Percentiles rank a stretch among this genome's conserved stretches.
Evolutionary conservation across 1,284 basidiomycete species (phyloP).

Genomic region (Austropuccinia psidii): DNA sequence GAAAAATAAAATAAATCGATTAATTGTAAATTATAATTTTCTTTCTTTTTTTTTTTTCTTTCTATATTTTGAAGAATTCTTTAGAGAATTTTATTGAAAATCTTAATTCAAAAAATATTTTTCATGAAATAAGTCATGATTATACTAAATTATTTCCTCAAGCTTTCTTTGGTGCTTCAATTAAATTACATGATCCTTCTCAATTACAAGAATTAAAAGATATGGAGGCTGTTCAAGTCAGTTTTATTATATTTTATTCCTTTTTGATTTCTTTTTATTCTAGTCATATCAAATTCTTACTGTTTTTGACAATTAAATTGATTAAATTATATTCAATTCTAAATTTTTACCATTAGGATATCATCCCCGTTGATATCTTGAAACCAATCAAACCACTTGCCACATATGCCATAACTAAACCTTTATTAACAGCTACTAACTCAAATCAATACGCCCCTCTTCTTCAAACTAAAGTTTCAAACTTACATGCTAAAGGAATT

Average conservation of each 20-base stretch:
- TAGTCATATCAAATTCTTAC: background rate
- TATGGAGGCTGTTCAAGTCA: background rate
- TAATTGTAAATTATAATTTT: background rate
- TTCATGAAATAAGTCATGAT: constrained; percentile 11
- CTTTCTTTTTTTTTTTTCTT: background rate
- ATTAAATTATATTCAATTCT: background rate
- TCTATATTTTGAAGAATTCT: background rate
- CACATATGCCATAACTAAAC: background rate
- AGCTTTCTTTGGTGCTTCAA: constrained; percentile 8
- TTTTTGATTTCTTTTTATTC: background rate
- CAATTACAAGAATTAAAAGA: background rate
- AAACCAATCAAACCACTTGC: background rate
- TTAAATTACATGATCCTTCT: background rate
- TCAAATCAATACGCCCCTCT: constrained; percentile 51
- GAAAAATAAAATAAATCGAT: too few relatives aligned
- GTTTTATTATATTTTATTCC: background rate
- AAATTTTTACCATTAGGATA: constrained; percentile 13
- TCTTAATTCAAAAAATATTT: constrained; percentile 3
- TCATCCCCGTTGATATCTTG: background rate
- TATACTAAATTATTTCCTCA: constrained; percentile 4
- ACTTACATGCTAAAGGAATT: constrained; percentile 43
- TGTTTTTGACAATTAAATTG: background rate
- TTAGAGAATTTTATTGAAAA: constrained; percentile 17
- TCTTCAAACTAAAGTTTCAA: constrained; percentile 54
- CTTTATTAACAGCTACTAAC: background rate